Evolutionary conservation across 768 basidiomycete genomes (phyloP).

Genomic region (Tricholoma bakamatsutake): DNA sequence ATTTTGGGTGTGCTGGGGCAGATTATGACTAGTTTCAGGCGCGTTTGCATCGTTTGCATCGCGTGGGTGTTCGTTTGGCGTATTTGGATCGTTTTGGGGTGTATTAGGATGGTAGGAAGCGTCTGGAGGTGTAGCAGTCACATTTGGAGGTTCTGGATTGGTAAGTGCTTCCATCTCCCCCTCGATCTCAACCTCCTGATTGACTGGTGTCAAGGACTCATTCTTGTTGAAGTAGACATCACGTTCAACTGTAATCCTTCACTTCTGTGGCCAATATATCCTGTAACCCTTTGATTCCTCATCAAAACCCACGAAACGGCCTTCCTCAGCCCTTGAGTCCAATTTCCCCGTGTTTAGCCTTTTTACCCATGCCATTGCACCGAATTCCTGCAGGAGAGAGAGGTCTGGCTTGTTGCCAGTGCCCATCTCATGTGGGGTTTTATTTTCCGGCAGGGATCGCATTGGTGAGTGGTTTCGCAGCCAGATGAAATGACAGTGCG

Average conservation of each 20-base stretch:
- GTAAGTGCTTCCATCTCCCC: not conserved
- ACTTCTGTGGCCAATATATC: not conserved
- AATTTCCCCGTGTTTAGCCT: not conserved
- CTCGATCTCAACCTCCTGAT: not conserved
- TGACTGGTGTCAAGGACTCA: not conserved
- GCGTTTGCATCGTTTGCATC: not conserved
- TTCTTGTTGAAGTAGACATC: slow-evolving; percentile 12
- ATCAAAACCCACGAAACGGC: not conserved
- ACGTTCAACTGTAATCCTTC: not conserved
- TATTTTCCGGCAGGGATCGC: not conserved
- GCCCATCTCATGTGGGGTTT: slow-evolving; percentile 2
- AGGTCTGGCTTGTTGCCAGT: slow-evolving; percentile 5
- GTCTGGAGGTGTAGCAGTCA: not conserved
- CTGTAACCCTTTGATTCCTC: too few relatives aligned
- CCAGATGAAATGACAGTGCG: slow-evolving; percentile 2
- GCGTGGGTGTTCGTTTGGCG: not conserved
- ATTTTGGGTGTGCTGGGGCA: not conserved
- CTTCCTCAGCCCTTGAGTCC: not conserved
- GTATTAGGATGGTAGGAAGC: not conserved
- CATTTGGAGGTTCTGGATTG: not conserved
- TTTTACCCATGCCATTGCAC: not conserved
- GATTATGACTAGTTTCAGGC: not conserved
- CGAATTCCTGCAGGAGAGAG: not conserved
- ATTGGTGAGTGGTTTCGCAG: not conserved
- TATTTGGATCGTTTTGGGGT: not conserved